Evolutionary conservation across 768 basidiomycete species (phyloP).

Genomic region (Rickenella mellea): DNA sequence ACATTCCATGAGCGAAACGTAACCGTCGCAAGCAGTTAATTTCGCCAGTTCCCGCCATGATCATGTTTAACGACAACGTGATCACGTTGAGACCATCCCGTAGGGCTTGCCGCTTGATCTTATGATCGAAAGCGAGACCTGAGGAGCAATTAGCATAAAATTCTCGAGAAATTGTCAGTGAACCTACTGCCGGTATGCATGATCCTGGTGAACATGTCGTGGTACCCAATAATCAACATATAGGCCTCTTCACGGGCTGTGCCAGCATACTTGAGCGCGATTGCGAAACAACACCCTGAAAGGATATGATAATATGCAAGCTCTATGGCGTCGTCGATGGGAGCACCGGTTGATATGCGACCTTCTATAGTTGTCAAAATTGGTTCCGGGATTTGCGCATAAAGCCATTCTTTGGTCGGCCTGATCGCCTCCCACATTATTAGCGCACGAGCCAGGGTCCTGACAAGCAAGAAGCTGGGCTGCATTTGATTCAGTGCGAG

Average conservation of each 20-base stretch:
- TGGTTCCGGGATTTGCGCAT: constrained; percentile 56
- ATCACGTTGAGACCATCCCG: constrained; percentile 85
- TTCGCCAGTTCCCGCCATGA: constrained; percentile 97
- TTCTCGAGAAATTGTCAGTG: neutral
- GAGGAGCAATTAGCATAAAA: constrained; percentile 3
- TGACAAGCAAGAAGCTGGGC: constrained; percentile 76
- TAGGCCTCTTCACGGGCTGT: constrained; percentile 89
- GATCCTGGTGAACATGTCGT: constrained; percentile 67
- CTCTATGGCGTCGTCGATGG: constrained; percentile 66
- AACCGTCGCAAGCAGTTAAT: constrained; percentile 80
- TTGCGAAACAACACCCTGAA: constrained; percentile 83
- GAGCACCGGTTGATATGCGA: constrained; percentile 18
- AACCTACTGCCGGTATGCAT: constrained; percentile 59
- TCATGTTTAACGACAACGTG: constrained; percentile 77
- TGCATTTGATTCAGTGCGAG: constrained; percentile 78
- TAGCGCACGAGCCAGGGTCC: constrained; percentile 66
- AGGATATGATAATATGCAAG: constrained; percentile 88
- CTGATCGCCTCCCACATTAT: constrained; percentile 81
- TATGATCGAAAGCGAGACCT: constrained; percentile 79
- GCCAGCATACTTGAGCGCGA: constrained; percentile 90
- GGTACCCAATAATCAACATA: constrained; percentile 68
- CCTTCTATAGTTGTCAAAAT: constrained; percentile 51
- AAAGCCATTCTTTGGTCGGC: constrained; percentile 67
- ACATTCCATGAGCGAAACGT: constrained; percentile 84
- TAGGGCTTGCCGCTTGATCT: constrained; percentile 79